Conservation (phyloP, 108 stramenopile genomes). For the Cyclotella choctawhatcheeana region DNA sequence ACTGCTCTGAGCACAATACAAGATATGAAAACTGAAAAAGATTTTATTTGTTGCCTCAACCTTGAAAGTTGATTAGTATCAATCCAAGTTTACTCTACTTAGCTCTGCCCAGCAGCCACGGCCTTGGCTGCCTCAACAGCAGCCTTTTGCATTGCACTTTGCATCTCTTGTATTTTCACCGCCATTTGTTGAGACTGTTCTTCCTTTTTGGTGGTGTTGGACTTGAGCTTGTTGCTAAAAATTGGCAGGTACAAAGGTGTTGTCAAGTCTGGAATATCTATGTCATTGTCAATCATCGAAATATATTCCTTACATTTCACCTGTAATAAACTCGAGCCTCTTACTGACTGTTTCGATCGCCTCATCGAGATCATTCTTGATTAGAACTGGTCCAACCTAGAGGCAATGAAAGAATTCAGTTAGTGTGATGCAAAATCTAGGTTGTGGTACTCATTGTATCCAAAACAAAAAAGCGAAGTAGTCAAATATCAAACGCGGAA, state of each 20-base stretch:
- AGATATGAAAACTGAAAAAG: too few relatives aligned
- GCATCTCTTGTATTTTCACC: slow-evolving; percentile 81
- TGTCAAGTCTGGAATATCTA: background rate
- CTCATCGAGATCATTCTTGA: slow-evolving; percentile 90
- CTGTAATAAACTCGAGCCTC: slow-evolving; percentile 85
- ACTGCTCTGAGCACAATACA: too few relatives aligned
- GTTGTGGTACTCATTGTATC: background rate
- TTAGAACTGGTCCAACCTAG: slow-evolving; percentile 82
- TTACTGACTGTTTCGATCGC: slow-evolving; percentile 87
- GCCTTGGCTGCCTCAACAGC: slow-evolving; percentile 84
- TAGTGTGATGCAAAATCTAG: background rate
- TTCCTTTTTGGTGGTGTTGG: slow-evolving; percentile 59
- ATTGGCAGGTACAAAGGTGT: too few relatives aligned
- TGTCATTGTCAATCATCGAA: background rate
- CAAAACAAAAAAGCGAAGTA: background rate
- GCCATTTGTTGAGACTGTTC: slow-evolving; percentile 63
- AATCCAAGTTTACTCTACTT: too few relatives aligned
- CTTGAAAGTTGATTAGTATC: too few relatives aligned
- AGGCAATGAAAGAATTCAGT: background rate
- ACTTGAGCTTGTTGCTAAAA: slow-evolving; percentile 66
- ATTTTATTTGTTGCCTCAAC: too few relatives aligned
- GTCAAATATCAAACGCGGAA: too few relatives aligned
- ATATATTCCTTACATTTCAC: slow-evolving; percentile 57
- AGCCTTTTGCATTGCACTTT: slow-evolving; percentile 78
- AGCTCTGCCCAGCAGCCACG: slow-evolving; percentile 58